These are phyloP conservation scores for Rhodosporidiobolus sp. DNA, from an alignment of 768 basidiomycete species.

Conservation along the genomic window DNA sequence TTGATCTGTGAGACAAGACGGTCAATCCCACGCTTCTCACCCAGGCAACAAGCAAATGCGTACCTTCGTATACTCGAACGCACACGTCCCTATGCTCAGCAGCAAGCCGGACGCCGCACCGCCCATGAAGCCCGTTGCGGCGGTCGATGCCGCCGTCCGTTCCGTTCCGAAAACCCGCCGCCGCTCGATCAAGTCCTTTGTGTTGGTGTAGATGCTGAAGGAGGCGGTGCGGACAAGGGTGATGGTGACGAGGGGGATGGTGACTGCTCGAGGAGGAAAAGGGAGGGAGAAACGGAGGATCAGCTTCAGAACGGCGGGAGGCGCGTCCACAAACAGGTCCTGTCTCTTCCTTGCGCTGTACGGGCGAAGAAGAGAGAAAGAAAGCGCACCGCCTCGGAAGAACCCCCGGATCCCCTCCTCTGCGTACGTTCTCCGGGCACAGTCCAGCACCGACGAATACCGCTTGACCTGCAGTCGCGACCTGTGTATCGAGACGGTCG, in stretches of 20 bases:
- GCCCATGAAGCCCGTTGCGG: constrained; percentile 34
- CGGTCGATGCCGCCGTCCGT: constrained; percentile 5
- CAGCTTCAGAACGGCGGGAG: no score
- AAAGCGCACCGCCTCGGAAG: constrained; percentile 56
- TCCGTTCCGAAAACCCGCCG: constrained; percentile 55
- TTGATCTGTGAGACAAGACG: constrained; percentile 13
- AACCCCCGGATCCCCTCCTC: constrained; percentile 64
- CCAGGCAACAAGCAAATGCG: rapidly evolving
- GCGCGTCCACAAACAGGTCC: no score
- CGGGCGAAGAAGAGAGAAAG: background rate
- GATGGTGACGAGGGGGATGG: constrained; percentile 53
- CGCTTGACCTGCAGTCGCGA: constrained; percentile 40
- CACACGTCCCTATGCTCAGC: constrained; percentile 33
- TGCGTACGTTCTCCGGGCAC: constrained; percentile 67
- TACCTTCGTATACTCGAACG: constrained; percentile 36
- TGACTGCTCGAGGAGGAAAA: constrained; percentile 8
- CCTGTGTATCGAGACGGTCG: constrained; percentile 32
- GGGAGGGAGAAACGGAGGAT: background rate
- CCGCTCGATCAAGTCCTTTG: constrained; percentile 68
- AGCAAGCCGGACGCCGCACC: constrained; percentile 40
- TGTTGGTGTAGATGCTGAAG: constrained; percentile 83
- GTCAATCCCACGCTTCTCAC: background rate
- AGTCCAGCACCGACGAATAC: constrained; percentile 60
- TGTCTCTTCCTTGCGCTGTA: no score
- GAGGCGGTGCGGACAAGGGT: constrained; percentile 94